Evolutionary conservation across 2,329 filamentous ascomycete species (phyloP).

Genomic region (Colletotrichum zoysiae): DNA sequence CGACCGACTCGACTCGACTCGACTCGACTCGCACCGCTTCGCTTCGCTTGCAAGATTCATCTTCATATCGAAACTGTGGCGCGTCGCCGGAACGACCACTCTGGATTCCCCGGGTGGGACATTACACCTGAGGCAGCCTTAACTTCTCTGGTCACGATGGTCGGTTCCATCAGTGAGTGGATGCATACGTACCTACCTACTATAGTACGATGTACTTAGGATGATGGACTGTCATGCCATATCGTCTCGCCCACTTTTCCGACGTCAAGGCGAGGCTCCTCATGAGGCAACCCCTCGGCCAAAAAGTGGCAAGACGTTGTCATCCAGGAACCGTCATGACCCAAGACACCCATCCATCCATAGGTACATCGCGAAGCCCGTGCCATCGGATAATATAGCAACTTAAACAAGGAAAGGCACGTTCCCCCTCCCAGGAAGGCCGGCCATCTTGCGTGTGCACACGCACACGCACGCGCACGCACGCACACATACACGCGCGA

Average conservation of each 20-base stretch:
- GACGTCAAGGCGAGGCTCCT: neutral
- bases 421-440: neutral
- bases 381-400: neutral
- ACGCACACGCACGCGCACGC: no score
- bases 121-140: neutral
- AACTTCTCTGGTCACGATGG: neutral
- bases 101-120: slow-evolving; percentile 7
- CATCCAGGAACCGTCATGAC: neutral
- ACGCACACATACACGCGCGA: neutral
- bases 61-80: neutral
- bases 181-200: no score
- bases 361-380: neutral
- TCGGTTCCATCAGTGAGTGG: neutral
- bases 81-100: neutral
- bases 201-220: no score
- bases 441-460: neutral
- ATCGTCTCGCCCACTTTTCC: neutral
- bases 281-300: neutral
- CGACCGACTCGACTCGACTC: neutral
- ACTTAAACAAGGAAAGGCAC: neutral
- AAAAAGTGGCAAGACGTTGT: neutral
- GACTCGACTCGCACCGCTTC: neutral
- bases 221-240: neutral
- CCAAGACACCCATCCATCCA: neutral
- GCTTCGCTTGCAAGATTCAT: neutral